phyloP scores from a whole-genome alignment of 495 filamentous ascomycete genomes.

The Trichoderma erinaceum region DNA sequence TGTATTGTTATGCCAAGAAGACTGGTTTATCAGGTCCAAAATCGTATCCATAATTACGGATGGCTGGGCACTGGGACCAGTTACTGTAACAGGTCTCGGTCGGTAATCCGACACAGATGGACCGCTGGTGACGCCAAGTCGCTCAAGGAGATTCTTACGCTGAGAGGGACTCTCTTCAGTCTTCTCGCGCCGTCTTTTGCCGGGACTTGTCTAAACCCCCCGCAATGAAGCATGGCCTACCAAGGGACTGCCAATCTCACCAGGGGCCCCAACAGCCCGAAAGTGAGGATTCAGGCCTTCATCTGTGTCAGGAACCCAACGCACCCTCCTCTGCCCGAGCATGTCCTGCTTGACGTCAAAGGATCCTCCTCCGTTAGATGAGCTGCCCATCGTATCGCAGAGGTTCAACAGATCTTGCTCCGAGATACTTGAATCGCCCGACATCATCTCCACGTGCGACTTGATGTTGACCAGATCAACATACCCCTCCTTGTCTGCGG shows the following conservation, averaged over 20 bases:
- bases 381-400: slow-evolving; percentile 84
- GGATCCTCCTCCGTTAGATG: slow-evolving; percentile 79
- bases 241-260: slow-evolving; percentile 50
- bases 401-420: slow-evolving; percentile 77
- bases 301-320: slow-evolving; percentile 48
- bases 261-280: slow-evolving; percentile 43
- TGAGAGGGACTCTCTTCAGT: slow-evolving; percentile 5
- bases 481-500: slow-evolving; percentile 27
- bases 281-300: slow-evolving; percentile 26
- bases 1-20: not conserved
- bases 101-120: not conserved
- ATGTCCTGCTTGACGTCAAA: slow-evolving; percentile 59
- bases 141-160: not conserved
- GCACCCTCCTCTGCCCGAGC: slow-evolving; percentile 43
- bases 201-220: not conserved
- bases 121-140: not conserved
- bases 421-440: slow-evolving; percentile 51
- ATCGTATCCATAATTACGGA: not conserved
- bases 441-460: slow-evolving; percentile 63
- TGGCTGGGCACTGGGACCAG: too few relatives aligned
- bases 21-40: not conserved
- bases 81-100: not conserved
- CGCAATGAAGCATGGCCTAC: slow-evolving; percentile 40
- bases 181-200: not conserved
- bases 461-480: slow-evolving; percentile 26